These are phyloP conservation scores for Immersiporthe knoxdaviesiana DNA, from an alignment of 2,329 filamentous ascomycete species.

Conservation along the genomic window DNA sequence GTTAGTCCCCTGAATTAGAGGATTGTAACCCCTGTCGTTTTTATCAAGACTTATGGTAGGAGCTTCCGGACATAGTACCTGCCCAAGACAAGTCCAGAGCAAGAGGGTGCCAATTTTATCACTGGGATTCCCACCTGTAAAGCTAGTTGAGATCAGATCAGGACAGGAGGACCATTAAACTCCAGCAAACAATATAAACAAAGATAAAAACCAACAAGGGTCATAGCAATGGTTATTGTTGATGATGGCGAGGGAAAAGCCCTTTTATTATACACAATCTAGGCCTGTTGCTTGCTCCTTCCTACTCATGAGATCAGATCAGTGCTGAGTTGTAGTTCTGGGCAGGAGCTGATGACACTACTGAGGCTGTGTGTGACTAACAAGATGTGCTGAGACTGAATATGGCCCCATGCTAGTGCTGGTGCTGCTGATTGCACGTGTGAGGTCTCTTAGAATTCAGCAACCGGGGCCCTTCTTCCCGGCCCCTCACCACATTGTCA, in stretches of 20 bases:
- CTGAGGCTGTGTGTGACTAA: background rate
- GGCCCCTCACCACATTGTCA: background rate
- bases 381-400: background rate
- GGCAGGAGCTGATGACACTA: background rate
- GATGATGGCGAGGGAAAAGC: background rate
- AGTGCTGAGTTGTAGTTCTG: background rate
- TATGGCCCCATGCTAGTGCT: background rate
- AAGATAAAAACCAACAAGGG: no score
- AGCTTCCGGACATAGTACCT: no score
- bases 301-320: background rate
- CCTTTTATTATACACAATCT: background rate
- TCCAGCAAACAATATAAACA: background rate
- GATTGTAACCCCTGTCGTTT: no score
- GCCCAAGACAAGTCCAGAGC: background rate
- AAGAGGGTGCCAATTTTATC: background rate
- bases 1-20: no score
- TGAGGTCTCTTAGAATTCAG: background rate
- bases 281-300: background rate
- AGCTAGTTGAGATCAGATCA: background rate
- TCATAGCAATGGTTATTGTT: background rate
- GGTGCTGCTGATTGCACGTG: background rate
- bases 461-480: background rate
- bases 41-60: no score
- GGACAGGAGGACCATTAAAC: background rate
- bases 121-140: background rate